Base-by-base conservation (phyloP, 176 grass and related monocot genomes). In the Cenchrus americanus region DNA sequence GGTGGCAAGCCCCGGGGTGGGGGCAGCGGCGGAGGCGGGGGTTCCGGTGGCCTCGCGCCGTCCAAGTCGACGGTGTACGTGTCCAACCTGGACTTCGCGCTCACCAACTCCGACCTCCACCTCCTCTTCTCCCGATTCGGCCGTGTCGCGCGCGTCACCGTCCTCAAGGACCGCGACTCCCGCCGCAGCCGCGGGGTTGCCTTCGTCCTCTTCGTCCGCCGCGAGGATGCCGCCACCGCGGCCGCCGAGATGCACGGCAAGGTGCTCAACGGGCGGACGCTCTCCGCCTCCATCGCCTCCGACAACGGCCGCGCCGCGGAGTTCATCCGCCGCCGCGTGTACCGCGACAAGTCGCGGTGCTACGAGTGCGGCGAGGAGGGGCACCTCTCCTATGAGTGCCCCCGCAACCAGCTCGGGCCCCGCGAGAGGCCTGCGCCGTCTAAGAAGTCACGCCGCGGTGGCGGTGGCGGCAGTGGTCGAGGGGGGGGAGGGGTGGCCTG, bases 71-170 rank as follows among this genome's bases (percentile, higher is more conserved):
- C 93, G 21, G 89, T 99, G 57, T 99, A 99, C 81, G 86, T 94
- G 26, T 99, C 93, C 62, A 96, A 94, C 81, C 83, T 99, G 19
- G 91, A 96, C 68, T 96, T 67, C 85, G 61, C 93, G 22, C 93
- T 99, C 77, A 99, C 96, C 86, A 96, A 99, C 85, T 99, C 96
- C 83, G 96, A 99, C 67, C 93, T 99, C 74, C 91, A 99, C 86
- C 87, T 88, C 48, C 87, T 99, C 85, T 96, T 99, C 89, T 94
- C 93, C 85, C 92, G 87, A 78, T 99, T 99, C 77, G 93, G 96
- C 46, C 89, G 90, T 59, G 96, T 96, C n/a, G 96, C 91, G 7
- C 88, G 89, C 75, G 93, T 95, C 80, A 94, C 96, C 60, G 89
- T 99, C 24, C 85, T 95, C 76, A 98, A 98, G 89, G 91, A 98